A percentile compares a stretch with the other conserved stretches of the same genome.
These are phyloP conservation scores for Ciborinia camelliae DNA, from an alignment of 2,329 filamentous ascomycete genomes.

Conservation along the genomic window DNA sequence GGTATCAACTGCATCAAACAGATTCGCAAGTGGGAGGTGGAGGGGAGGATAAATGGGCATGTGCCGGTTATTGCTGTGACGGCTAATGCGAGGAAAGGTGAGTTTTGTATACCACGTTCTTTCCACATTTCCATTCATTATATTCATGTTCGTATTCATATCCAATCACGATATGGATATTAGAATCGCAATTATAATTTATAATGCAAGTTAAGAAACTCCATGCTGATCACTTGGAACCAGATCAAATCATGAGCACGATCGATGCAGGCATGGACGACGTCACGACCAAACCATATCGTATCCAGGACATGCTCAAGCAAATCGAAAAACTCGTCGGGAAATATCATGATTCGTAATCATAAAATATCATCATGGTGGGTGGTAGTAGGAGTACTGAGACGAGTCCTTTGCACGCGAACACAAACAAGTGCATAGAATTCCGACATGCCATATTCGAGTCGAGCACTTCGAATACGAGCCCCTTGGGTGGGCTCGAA, in stretches of 20 bases:
- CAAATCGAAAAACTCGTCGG: conserved; percentile 28
- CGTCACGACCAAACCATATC: conserved; percentile 32
- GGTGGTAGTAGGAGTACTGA: not conserved
- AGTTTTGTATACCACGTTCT: too few relatives aligned
- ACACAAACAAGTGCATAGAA: too few relatives aligned
- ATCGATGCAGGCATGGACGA: conserved; percentile 31
- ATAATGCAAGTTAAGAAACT: not conserved
- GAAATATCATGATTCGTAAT: conserved; percentile 13
- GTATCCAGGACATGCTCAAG: conserved; percentile 29
- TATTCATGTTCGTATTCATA: too few relatives aligned
- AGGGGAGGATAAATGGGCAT: conserved; percentile 56
- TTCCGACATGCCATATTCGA: too few relatives aligned
- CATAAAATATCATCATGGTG: too few relatives aligned
- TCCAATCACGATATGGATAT: not conserved
- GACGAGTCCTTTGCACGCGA: not conserved
- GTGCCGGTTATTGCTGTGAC: conserved; percentile 74
- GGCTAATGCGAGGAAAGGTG: conserved; percentile 60
- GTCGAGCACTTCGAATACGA: too few relatives aligned
- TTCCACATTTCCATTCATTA: too few relatives aligned
- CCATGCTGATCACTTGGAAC: conserved; percentile 38
- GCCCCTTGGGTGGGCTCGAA: too few relatives aligned
- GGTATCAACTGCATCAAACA: conserved; percentile 67
- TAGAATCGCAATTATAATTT: not conserved
- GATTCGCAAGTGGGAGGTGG: conserved; percentile 63
- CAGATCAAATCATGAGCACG: conserved; percentile 54